Percentiles rank a stretch among this genome's conserved stretches.
Conservation (phyloP, 129 eudicot genomes). For the Mikania micrantha region DNA sequence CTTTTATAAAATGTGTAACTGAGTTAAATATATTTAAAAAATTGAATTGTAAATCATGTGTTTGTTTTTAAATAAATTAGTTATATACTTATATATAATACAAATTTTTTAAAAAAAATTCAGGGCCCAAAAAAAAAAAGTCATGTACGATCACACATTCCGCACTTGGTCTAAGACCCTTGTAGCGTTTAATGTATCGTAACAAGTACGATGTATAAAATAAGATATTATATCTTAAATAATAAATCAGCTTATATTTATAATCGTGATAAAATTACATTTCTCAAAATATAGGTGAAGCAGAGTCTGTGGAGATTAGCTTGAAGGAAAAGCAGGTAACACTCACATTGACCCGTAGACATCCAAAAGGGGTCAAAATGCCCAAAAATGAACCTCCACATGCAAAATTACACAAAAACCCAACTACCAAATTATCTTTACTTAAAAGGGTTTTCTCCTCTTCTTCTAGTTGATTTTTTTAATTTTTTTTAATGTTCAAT, state of each 20-base stretch:
- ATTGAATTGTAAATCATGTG: no score
- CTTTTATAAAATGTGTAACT: no score
- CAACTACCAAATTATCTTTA: conserved; percentile 20
- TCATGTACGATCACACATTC: no score
- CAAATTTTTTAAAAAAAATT: no score
- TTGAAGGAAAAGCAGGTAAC: conserved; percentile 61
- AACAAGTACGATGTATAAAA: no score
- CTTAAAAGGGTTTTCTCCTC: conserved; percentile 29
- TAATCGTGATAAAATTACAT: background rate
- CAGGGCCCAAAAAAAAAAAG: no score
- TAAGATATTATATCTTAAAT: background rate
- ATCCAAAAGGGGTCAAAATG: conserved; percentile 17
- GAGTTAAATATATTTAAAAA: no score
- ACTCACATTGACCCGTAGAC: conserved; percentile 35
- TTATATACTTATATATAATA: no score
- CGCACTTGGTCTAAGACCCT: no score
- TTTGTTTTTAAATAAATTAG: no score
- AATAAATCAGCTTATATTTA: background rate
- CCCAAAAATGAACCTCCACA: conserved; percentile 6
- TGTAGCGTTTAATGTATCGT: no score
- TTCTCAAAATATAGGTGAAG: conserved; percentile 36
- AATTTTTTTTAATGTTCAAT: no score
- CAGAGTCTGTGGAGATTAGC: conserved; percentile 65
- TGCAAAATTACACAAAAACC: background rate
- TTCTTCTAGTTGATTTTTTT: background rate